phyloP scores from a whole-genome alignment of 2,329 filamentous ascomycete genomes.

The Talaromyces atroroseus region DNA sequence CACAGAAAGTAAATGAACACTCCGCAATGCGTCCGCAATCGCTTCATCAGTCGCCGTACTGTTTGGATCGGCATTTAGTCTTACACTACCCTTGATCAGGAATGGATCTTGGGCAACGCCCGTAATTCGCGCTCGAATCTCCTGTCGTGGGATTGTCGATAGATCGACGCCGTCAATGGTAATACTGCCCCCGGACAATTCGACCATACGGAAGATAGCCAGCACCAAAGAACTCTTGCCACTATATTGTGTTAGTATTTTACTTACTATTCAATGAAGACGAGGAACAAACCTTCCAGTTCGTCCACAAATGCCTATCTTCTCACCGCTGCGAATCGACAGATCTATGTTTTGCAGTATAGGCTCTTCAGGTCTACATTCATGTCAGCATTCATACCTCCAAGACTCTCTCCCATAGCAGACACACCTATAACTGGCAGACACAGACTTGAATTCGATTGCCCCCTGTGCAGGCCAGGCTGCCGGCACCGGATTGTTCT shows the following conservation, averaged over 20 bases:
- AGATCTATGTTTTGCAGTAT: constrained; percentile 46
- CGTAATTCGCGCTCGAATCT: constrained; percentile 38
- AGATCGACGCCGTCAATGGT: constrained; percentile 41
- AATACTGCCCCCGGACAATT: constrained; percentile 36
- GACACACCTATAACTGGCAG: constrained; percentile 39
- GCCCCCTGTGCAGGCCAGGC: constrained; percentile 41
- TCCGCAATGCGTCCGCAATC: constrained; percentile 33
- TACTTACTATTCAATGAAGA: neutral
- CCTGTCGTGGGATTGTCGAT: constrained; percentile 31
- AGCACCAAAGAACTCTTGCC: constrained; percentile 41
- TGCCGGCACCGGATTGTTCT: constrained; percentile 35
- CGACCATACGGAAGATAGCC: constrained; percentile 40
- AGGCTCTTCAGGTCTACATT: constrained; percentile 20
- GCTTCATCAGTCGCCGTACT: constrained; percentile 25
- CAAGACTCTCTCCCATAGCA: too few species aligned
- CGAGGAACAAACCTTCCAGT: constrained; percentile 24
- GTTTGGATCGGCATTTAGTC: constrained; percentile 37
- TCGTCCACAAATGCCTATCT: constrained; percentile 38
- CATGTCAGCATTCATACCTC: neutral
- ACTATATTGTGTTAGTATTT: constrained; percentile 19
- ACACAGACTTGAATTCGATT: constrained; percentile 42
- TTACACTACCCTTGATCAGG: constrained; percentile 36
- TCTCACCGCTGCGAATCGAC: constrained; percentile 37
- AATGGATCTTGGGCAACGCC: constrained; percentile 42
- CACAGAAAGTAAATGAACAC: constrained; percentile 33